Evolutionary conservation across 345 rosid species (phyloP).

Genomic region (Gossypium australe): DNA sequence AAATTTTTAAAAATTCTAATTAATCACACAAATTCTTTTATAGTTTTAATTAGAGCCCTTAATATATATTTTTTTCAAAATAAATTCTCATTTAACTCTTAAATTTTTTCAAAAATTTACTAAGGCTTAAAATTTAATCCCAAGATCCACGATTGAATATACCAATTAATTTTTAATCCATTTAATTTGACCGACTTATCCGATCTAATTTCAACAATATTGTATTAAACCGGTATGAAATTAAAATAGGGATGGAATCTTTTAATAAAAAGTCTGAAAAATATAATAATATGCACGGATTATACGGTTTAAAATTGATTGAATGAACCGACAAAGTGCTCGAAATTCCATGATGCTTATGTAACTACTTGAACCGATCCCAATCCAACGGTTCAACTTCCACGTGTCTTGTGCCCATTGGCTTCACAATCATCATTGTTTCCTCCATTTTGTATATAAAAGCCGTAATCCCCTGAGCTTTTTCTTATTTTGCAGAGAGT

Average conservation of each 20-base stretch:
- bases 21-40: no score
- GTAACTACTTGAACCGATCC: background rate
- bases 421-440: background rate
- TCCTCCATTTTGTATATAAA: background rate
- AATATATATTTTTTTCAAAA: no score
- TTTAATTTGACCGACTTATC: no score
- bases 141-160: no score
- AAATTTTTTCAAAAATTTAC: no score
- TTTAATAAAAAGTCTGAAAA: background rate
- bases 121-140: no score
- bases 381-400: background rate
- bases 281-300: background rate
- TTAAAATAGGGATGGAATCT: background rate
- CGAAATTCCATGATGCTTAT: conserved; percentile 8
- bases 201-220: no score
- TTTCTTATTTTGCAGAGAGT: background rate
- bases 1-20: no score
- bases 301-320: background rate
- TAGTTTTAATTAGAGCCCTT: no score
- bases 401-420: background rate
- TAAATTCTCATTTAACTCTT: no score
- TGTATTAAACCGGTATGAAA: no score
- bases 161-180: no score
- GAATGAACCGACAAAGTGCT: conserved; percentile 19
- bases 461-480: background rate